Evolutionary conservation across 192 early-diverging fungal species (phyloP), one percentile per base, ranked within the genome.

Genomic region (Allomyces javanicus): DNA sequence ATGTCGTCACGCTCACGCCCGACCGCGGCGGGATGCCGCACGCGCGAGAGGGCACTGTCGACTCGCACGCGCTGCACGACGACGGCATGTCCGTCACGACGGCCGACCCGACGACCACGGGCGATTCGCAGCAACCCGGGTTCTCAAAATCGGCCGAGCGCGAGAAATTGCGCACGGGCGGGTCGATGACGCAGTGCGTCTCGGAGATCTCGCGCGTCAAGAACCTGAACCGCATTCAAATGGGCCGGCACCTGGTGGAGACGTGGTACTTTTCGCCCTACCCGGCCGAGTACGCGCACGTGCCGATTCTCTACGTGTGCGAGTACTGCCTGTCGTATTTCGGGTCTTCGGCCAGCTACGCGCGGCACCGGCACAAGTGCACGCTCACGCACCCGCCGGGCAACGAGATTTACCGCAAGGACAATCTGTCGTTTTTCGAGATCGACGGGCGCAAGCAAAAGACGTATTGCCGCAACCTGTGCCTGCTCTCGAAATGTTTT

Each of bases 241-340:
- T 99, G 75, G 96, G 96, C 44, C 79, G 87, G 72, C 83, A 86
- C 72, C 85, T 90, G 70, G 87, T 97, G 26, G 92, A 96, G 72
- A 83, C 94, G 0, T 99, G 96, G 96, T 99, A 99, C 75, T 97
- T 97, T 81, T 94, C 93, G 40, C 94, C 96, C 0, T 99, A 97
- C 65, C 94, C 96, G 6, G 77, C 80, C 43, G 93, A 96, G 67
- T 93, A 85, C 70, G 83, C 87, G 9, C 78, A 90, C 45, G 77
- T 79, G 9, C 83, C 84, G n/a, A 75, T 74, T 7, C 74, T 99
- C 6, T 94, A 93, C 68, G 86, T 99, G 44, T 99, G 96, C 74
- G 92, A 97, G 70, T 97, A 97, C 68, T 99, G 96, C 70, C 73
- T 99, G 23, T 86, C 84, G 63, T 89, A 85, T 61, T 89, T 87